Evolutionary conservation across 306 rosid genomes (phyloP).

Genomic region (Astragalus membranaceus): DNA sequence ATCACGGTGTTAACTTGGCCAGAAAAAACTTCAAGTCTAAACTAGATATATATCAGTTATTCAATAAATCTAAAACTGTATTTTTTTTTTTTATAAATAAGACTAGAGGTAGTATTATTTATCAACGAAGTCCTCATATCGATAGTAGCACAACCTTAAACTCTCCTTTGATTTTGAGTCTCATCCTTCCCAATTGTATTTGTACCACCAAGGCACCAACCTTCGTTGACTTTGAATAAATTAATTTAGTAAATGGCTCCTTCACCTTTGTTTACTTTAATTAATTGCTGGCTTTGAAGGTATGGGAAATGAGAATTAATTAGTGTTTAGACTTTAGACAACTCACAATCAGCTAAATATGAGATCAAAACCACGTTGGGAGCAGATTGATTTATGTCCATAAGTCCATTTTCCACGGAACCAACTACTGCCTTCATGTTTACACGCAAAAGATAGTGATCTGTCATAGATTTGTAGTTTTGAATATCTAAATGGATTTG

Average conservation of each 20-base stretch:
- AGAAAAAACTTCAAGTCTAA: no score
- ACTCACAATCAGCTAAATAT: background rate
- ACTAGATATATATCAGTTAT: no score
- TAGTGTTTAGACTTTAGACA: background rate
- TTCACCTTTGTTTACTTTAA: background rate
- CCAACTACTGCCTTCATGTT: conserved; percentile 8
- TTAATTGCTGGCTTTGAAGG: background rate
- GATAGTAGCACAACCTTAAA: no score
- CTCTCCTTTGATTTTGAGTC: no score
- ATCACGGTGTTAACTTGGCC: no score
- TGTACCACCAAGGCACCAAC: no score
- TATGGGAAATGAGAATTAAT: conserved; percentile 12
- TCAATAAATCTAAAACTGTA: no score
- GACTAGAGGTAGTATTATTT: no score
- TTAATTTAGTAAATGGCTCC: background rate
- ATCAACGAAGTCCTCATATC: no score
- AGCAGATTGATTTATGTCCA: background rate
- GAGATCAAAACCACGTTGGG: conserved; percentile 15
- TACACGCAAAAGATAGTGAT: conserved; percentile 11
- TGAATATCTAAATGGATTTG: background rate
- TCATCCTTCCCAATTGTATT: no score
- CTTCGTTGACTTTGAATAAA: background rate
- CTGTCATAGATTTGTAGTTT: background rate
- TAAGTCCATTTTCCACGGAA: conserved; percentile 10
- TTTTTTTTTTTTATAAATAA: no score